These are phyloP conservation scores for Mycosarcoma mackinlayi DNA, from an alignment of 1,284 basidiomycete species.

Conservation along the genomic window DNA sequence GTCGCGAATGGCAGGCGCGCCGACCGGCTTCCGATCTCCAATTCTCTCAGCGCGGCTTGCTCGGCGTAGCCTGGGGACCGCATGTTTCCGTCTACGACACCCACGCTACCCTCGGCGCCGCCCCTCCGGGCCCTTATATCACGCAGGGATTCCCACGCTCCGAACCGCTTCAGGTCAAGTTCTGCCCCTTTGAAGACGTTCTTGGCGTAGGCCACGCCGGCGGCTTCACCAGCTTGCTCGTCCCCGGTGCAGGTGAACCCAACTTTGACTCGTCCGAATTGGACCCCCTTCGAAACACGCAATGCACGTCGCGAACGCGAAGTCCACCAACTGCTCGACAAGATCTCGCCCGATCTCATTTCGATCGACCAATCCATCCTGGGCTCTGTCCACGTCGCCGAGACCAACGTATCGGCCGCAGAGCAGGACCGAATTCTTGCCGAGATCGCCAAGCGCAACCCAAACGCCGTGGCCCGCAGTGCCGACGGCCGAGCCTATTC, in stretches of 20 bases:
- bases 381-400: constrained; percentile 69
- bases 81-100: constrained; percentile 77
- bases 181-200: constrained; percentile 90
- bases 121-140: constrained; percentile 72
- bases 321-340: constrained; percentile 89
- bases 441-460: constrained; percentile 25
- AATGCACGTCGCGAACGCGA: constrained; percentile 87
- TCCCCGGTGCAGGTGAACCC: constrained; percentile 91
- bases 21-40: constrained; percentile 67
- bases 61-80: constrained; percentile 82
- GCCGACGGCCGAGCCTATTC: constrained; percentile 63
- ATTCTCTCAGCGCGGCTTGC: constrained; percentile 78
- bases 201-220: constrained; percentile 78
- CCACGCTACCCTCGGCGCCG: constrained; percentile 45
- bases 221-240: constrained; percentile 85
- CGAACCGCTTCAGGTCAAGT: constrained; percentile 77
- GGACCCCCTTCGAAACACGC: constrained; percentile 90
- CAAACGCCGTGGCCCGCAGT: constrained; percentile 32
- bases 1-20: constrained; percentile 82
- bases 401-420: constrained; percentile 78
- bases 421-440: constrained; percentile 70
- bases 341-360: constrained; percentile 95
- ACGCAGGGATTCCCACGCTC: constrained; percentile 67
- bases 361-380: constrained; percentile 83
- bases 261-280: constrained; percentile 94